phyloP scores from a whole-genome alignment of 2,329 filamentous ascomycete species.

The Neonectria faginata region DNA sequence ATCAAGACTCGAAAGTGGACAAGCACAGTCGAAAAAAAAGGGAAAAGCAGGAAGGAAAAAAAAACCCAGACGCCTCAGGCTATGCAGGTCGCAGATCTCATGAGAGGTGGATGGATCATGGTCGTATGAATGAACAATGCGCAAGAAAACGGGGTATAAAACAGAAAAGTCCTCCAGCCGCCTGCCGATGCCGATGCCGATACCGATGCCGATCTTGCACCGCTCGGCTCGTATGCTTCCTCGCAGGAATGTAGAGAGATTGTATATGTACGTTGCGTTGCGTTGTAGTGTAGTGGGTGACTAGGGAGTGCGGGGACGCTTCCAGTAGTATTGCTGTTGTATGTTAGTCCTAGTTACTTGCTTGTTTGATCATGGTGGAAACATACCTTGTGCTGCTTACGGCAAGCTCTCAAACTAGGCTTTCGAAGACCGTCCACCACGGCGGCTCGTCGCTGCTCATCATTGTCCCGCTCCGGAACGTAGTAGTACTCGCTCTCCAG shows the following conservation, averaged over 20 bases:
- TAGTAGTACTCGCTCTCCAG: conserved; percentile 99
- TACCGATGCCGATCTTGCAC: conserved; percentile 5
- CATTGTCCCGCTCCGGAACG: conserved; percentile 85
- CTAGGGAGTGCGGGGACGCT: conserved; percentile 70
- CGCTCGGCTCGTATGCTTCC: conserved; percentile 1
- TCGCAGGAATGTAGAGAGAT: not conserved
- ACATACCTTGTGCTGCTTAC: conserved; percentile 96
- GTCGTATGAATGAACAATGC: conserved; percentile 17
- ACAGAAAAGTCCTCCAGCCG: conserved; percentile 36
- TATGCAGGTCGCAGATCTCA: conserved; percentile 39
- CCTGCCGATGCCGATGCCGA: conserved; percentile 6
- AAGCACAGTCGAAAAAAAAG: conserved; percentile 13
- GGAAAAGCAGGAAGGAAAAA: conserved; percentile 25
- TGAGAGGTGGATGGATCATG: conserved; percentile 28
- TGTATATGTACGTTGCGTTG: conserved; percentile 29
- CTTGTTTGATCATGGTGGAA: not conserved
- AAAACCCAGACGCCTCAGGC: conserved; percentile 42
- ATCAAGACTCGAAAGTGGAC: conserved; percentile 11
- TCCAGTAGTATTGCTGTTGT: conserved; percentile 76
- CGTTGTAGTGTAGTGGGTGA: conserved; percentile 9
- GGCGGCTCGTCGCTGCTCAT: conserved; percentile 81
- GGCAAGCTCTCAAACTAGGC: conserved; percentile 87
- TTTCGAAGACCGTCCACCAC: conserved; percentile 89
- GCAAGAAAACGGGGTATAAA: conserved; percentile 41
- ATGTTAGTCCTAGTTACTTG: conserved; percentile 32